Conservation (phyloP, 2,329 filamentous ascomycete species). For the Xylariaceae sp. region DNA sequence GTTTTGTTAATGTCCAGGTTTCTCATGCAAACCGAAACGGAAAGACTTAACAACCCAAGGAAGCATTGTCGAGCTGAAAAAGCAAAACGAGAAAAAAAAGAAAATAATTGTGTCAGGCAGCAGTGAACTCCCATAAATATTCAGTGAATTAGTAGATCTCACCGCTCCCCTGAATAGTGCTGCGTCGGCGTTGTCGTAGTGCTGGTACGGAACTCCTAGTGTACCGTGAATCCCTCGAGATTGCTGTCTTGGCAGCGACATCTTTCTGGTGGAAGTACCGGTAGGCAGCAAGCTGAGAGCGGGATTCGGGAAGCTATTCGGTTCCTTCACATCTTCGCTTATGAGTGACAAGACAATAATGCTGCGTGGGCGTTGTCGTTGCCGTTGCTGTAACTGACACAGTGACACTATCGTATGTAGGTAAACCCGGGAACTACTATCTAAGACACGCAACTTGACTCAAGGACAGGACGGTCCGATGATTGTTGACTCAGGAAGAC, state of each 20-base stretch:
- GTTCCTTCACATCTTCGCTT: no score
- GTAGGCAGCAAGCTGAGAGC: neutral
- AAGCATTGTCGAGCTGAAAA: neutral
- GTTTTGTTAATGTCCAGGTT: neutral
- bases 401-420: no score
- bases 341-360: no score
- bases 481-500: no score
- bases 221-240: neutral
- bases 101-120: no score
- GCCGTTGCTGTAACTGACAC: no score
- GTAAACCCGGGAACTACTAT: no score
- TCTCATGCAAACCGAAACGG: neutral
- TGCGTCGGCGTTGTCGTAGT: no score
- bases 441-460: no score
- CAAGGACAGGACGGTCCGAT: no score
- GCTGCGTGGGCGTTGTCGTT: no score
- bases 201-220: neutral
- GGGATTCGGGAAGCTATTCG: neutral
- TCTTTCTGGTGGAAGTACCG: neutral
- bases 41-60: neutral
- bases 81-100: neutral
- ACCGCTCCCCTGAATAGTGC: neutral
- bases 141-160: neutral
- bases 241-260: neutral
- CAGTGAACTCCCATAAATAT: no score